Conservation (phyloP, 768 basidiomycete genomes). For the Phylloporus sp. region DNA sequence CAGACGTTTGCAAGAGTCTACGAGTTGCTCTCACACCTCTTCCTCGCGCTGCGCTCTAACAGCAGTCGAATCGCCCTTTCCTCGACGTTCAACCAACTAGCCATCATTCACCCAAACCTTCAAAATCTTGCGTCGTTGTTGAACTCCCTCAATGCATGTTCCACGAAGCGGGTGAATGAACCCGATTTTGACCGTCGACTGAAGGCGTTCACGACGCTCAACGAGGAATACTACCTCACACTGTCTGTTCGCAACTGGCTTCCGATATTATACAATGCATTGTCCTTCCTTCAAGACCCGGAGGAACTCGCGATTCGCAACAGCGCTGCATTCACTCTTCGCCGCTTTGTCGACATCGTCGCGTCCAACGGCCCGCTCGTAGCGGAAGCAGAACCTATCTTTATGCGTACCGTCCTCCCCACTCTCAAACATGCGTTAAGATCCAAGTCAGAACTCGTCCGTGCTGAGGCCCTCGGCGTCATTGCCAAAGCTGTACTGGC, state of each 20-base stretch:
- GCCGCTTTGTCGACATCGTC: slow-evolving; percentile 67
- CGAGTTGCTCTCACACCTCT: slow-evolving; percentile 67
- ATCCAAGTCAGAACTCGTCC: slow-evolving; percentile 81
- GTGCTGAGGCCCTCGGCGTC: slow-evolving; percentile 77
- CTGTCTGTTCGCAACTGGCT: slow-evolving; percentile 67
- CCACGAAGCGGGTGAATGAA: slow-evolving; percentile 77
- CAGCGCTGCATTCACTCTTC: slow-evolving; percentile 72
- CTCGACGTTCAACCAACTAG: slow-evolving; percentile 55
- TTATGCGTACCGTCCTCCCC: slow-evolving; percentile 66
- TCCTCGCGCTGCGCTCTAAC: slow-evolving; percentile 72
- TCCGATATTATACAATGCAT: slow-evolving; percentile 76
- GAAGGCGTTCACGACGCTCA: slow-evolving; percentile 67
- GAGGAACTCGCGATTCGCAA: slow-evolving; percentile 83
- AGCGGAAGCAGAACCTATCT: slow-evolving; percentile 48
- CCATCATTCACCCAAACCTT: slow-evolving; percentile 39
- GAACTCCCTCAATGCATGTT: slow-evolving; percentile 80
- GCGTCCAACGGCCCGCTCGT: slow-evolving; percentile 32
- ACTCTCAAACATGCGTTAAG: slow-evolving; percentile 76
- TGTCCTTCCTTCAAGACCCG: slow-evolving; percentile 85
- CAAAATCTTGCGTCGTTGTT: slow-evolving; percentile 50
- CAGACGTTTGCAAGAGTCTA: slow-evolving; percentile 50
- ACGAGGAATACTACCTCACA: slow-evolving; percentile 54
- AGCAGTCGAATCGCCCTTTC: slow-evolving; percentile 68
- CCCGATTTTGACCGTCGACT: slow-evolving; percentile 90
- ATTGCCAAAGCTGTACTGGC: slow-evolving; percentile 69